Base-by-base conservation (phyloP, 768 basidiomycete species). In the Chalciporus piperatus region DNA sequence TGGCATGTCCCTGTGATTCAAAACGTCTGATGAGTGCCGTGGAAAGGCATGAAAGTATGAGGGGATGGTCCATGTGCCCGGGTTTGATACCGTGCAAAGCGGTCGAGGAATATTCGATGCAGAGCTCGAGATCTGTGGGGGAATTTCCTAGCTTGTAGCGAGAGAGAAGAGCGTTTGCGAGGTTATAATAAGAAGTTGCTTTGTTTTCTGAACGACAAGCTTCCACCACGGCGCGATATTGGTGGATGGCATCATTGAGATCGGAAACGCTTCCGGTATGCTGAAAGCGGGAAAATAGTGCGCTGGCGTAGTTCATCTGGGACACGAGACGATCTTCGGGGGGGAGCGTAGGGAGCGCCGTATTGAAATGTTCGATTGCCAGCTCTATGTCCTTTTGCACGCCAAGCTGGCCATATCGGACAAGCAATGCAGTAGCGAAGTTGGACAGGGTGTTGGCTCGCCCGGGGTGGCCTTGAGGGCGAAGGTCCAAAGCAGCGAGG, bases 231-330 rank as follows among this genome's bases (percentile, higher is more conserved):
- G 42, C 45, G 28, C 52, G 50, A 23, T 67, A 67, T 41, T 68
- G 56, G 47, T 20, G 51, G 22, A 66, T 67, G 3, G 64, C 64
- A 14, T 53, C 33, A 5, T 51, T 46, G 42, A 67, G 60, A 46
- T 67, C 65, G 2, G 50, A 55, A 17, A 57, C 37, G 4, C 56
- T 41, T 41, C 67, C 60, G 7, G 47, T 50, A 25, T 25, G 47
- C 20, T 65, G 57, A 41, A 69, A 67, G 28, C 67, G 56, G 12
- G 60, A 67, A 41, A 59, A 52, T 2, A 69, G 45, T 16, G 67
- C 66, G 19, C 63, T 67, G 14, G 66, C 67, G 30, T 65, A 63
- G 42, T 65, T 63, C 65, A 65, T 67, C 20, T 57, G 56, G 28
- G 63, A 41, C 22, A 57, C 49, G 7, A 62, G 50, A 38, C 65